A percentile compares a stretch with the other conserved stretches of the same genome.
These are phyloP conservation scores for Termitomyces sp. DNA, from an alignment of 768 basidiomycete genomes.

Conservation along the genomic window DNA sequence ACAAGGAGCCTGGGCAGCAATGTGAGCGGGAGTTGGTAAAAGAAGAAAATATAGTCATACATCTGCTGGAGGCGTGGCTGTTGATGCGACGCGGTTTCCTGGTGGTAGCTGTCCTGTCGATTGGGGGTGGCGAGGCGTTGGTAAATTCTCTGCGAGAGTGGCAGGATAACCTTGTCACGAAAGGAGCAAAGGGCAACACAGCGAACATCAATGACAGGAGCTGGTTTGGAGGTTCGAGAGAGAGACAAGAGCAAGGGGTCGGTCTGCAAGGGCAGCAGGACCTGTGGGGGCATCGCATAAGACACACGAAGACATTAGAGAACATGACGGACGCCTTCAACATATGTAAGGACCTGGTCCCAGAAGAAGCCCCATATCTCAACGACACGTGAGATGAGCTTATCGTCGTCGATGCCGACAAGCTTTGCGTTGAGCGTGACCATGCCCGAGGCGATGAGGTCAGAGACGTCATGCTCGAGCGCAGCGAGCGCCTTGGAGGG, in stretches of 20 bases:
- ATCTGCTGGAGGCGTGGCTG: constrained; percentile 79
- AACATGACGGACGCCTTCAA: constrained; percentile 66
- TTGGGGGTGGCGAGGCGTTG: constrained; percentile 49
- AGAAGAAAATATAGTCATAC: constrained; percentile 31
- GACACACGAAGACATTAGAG: background rate
- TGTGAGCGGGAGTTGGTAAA: background rate
- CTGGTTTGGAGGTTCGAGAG: constrained; percentile 51
- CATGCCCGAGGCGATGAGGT: constrained; percentile 86
- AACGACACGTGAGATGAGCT: constrained; percentile 70
- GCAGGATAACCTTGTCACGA: constrained; percentile 73
- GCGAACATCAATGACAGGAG: constrained; percentile 71
- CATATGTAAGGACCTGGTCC: constrained; percentile 81
- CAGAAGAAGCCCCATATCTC: constrained; percentile 95
- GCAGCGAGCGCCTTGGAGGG: constrained; percentile 70
- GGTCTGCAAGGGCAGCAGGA: constrained; percentile 32
- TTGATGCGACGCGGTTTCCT: constrained; percentile 19
- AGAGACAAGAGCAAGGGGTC: constrained; percentile 59
- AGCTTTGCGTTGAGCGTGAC: constrained; percentile 87
- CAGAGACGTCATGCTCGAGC: constrained; percentile 74
- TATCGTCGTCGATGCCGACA: constrained; percentile 68
- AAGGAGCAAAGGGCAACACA: constrained; percentile 76
- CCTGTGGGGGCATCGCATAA: constrained; percentile 16
- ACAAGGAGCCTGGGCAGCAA: constrained; percentile 59
- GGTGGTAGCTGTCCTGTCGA: constrained; percentile 39
- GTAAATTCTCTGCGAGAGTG: constrained; percentile 52